Conservation (phyloP, 805 yeast species). For the Metschnikowia colocasiae region DNA sequence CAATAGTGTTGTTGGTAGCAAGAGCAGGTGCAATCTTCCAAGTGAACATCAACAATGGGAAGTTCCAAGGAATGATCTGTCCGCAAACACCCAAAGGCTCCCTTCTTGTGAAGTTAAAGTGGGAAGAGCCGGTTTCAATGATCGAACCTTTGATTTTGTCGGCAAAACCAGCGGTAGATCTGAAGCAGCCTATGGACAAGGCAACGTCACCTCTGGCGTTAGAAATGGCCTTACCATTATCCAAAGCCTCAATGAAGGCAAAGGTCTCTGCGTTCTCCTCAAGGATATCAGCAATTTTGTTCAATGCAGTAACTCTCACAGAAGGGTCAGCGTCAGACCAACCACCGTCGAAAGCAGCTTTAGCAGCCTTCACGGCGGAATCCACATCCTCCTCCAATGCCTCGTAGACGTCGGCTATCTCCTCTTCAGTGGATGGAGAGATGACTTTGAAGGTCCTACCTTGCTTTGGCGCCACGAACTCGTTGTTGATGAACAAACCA, state of each 20-base stretch:
- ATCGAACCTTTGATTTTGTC: constrained; percentile 79
- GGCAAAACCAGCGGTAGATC: constrained; percentile 89
- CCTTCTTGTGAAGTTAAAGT: constrained; percentile 74
- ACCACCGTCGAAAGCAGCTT: constrained; percentile 60
- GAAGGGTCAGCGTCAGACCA: constrained; percentile 75
- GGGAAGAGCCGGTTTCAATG: constrained; percentile 69
- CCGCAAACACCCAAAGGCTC: constrained; percentile 96
- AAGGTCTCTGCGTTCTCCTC: constrained; percentile 69
- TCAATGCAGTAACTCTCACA: constrained; percentile 58
- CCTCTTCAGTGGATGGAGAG: constrained; percentile 70
- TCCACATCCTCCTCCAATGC: constrained; percentile 80
- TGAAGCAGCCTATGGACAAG: constrained; percentile 62
- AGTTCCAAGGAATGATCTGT: constrained; percentile 96
- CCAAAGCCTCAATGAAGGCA: constrained; percentile 79
- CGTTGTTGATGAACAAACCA: constrained; percentile 86
- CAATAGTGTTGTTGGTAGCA: constrained; percentile 86
- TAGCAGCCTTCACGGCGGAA: constrained; percentile 81
- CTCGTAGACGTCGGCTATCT: constrained; percentile 64
- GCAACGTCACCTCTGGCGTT: constrained; percentile 75
- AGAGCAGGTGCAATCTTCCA: constrained; percentile 95
- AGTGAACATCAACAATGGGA: constrained; percentile 88
- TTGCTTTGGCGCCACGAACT: constrained; percentile 59
- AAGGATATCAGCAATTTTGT: constrained; percentile 72
- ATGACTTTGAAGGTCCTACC: constrained; percentile 59
- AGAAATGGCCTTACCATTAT: constrained; percentile 80